Evolutionary conservation across 2,329 filamentous ascomycete species (phyloP), one percentile per base, ranked within the genome.

Genomic region (Aspergillus glaucus): DNA sequence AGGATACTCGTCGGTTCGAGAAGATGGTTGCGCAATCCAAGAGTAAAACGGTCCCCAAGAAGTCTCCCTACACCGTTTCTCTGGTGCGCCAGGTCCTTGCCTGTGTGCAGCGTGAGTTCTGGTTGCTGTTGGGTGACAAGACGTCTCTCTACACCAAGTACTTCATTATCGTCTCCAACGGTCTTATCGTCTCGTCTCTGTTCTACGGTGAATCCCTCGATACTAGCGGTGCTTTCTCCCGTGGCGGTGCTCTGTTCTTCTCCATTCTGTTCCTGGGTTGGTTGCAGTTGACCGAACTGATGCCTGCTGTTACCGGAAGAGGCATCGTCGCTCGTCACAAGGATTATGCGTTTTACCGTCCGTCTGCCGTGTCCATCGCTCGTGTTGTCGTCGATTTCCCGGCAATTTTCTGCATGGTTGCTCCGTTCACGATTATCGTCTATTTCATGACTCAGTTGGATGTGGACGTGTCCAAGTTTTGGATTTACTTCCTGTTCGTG

Each of bases 201-300:
- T 93, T 93, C 69, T 88, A 89, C 59, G 87, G 81, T 10, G 75
- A 84, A 61, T 70, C 79, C 0, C 59, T 77, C 4, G 74, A 79
- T 57, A 84, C 82, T 1, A 74, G 71, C 37, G 83, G 83, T 32
- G 79, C 81, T 10, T 87, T 86, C 63, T 71, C 77, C 4, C 75
- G 82, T 55, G 80, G 82, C 6, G 83, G 84, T 62, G 74, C 78
- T 6, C 66, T 82, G 7, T 86, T 86, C 74, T 85, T 86, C 68
- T 81, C 79, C 1, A 81, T 85, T 53, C 64, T 86, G 26, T 84
- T 86, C 67, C 72, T 86, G 5, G 76, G 76, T 48, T 86, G 82
- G 83, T 75, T 93, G 4, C 87, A 91, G 51, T 71, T 94, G 43
- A 81, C 84, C 0, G 88, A 94, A 64, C 75, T 91, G 47, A 88